These are phyloP conservation scores for Aspergillus hancockii DNA, from an alignment of 495 filamentous ascomycete species.

Conservation along the genomic window DNA sequence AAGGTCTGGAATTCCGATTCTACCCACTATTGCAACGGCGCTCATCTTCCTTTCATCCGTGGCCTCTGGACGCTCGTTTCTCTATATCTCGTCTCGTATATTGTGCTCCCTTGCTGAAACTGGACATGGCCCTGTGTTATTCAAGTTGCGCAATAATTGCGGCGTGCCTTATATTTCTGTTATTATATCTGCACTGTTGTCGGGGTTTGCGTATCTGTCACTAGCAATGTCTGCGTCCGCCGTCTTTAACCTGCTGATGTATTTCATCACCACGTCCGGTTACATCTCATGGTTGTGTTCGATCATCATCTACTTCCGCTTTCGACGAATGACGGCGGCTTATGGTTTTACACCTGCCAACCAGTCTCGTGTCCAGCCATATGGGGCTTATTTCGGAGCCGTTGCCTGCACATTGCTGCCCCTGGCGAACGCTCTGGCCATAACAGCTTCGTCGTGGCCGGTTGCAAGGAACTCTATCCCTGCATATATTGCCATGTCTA, in stretches of 20 bases:
- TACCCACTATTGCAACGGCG: constrained; percentile 66
- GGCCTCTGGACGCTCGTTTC: constrained; percentile 63
- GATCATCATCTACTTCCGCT: constrained; percentile 56
- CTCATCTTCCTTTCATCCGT: constrained; percentile 73
- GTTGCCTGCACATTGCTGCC: constrained; percentile 48
- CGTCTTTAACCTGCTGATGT: constrained; percentile 55
- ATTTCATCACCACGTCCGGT: constrained; percentile 58
- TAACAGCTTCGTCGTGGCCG: constrained; percentile 51
- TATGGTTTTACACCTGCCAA: constrained; percentile 46
- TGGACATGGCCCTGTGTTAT: constrained; percentile 45
- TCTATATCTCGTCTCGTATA: constrained; percentile 56
- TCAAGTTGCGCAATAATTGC: constrained; percentile 42
- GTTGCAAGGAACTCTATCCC: constrained; percentile 51
- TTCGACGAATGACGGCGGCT: constrained; percentile 45
- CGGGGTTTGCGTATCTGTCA: constrained; percentile 37
- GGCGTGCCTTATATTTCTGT: constrained; percentile 52
- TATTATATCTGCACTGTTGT: constrained; percentile 39
- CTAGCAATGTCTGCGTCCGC: constrained; percentile 29
- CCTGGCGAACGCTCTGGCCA: constrained; percentile 55
- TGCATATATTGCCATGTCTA: constrained; percentile 61
- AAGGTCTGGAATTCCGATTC: constrained; percentile 52
- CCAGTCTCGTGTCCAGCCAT: constrained; percentile 51
- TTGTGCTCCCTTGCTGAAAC: constrained; percentile 49
- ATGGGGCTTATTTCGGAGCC: constrained; percentile 50
- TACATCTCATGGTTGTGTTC: constrained; percentile 63